Conservation (phyloP, 2,329 filamentous ascomycete genomes). For the Colletotrichum sp. region DNA sequence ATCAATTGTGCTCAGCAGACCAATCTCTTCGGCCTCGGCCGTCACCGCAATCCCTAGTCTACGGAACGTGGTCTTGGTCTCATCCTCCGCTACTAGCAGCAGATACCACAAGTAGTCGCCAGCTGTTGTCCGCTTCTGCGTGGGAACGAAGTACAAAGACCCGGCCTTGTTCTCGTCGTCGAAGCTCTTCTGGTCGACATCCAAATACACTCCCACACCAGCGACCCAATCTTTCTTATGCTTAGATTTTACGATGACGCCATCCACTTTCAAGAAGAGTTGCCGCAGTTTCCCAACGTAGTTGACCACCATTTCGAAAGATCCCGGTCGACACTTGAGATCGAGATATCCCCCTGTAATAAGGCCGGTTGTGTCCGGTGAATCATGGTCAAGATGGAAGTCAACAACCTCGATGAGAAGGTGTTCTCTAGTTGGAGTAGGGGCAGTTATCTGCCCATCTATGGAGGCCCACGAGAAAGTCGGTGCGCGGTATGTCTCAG, state of each 20-base stretch:
- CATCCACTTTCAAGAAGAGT: neutral
- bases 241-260: neutral
- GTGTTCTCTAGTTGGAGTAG: neutral
- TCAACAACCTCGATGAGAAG: neutral
- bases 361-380: neutral
- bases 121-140: neutral
- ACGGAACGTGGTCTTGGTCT: neutral
- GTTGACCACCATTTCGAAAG: neutral
- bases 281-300: neutral
- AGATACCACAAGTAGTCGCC: neutral
- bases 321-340: neutral
- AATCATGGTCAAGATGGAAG: neutral
- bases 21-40: neutral
- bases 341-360: neutral
- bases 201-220: too few relatives aligned
- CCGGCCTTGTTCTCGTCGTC: neutral
- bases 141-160: neutral
- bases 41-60: neutral
- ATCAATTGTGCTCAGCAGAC: neutral
- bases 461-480: neutral
- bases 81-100: neutral
- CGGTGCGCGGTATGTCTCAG: neutral
- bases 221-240: neutral
- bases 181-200: neutral
- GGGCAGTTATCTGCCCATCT: accelerated